Evolutionary conservation across 1,139 yeast species (phyloP).

Genomic region (Tardiomyces depauwii): DNA sequence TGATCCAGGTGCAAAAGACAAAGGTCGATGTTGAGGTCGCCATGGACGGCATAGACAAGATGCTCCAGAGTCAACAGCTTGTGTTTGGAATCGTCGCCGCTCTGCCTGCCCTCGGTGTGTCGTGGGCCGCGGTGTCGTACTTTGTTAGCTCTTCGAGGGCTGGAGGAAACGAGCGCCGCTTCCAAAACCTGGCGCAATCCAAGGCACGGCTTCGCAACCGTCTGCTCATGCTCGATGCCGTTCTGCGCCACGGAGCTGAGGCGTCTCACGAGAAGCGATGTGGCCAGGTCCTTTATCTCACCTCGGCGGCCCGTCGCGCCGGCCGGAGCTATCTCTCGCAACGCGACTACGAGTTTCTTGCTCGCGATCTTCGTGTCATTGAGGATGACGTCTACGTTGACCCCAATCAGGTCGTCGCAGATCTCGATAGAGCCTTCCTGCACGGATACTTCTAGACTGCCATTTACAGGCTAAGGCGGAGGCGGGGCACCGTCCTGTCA

Average conservation of each 20-base stretch:
- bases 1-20: slow-evolving; percentile 87
- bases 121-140: slow-evolving; percentile 8
- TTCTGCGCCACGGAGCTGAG: neutral
- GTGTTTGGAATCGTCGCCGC: slow-evolving; percentile 88
- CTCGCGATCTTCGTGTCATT: neutral
- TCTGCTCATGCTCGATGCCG: neutral
- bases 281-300: neutral
- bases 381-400: neutral
- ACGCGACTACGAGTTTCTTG: neutral
- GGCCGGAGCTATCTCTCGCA: neutral
- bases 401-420: neutral
- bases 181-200: neutral
- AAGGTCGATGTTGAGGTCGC: slow-evolving; percentile 94
- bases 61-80: slow-evolving; percentile 81
- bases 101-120: slow-evolving; percentile 41
- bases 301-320: neutral
- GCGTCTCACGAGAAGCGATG: neutral
- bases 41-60: slow-evolving; percentile 78
- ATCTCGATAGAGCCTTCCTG: neutral
- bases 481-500: too few species aligned
- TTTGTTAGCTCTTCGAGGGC: neutral
- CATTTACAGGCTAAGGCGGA: too few species aligned
- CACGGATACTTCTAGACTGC: neutral
- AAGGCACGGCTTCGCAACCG: neutral
- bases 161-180: neutral